phyloP scores from a whole-genome alignment of 2,329 filamentous ascomycete genomes.

The Cytospora paraplurivora region DNA sequence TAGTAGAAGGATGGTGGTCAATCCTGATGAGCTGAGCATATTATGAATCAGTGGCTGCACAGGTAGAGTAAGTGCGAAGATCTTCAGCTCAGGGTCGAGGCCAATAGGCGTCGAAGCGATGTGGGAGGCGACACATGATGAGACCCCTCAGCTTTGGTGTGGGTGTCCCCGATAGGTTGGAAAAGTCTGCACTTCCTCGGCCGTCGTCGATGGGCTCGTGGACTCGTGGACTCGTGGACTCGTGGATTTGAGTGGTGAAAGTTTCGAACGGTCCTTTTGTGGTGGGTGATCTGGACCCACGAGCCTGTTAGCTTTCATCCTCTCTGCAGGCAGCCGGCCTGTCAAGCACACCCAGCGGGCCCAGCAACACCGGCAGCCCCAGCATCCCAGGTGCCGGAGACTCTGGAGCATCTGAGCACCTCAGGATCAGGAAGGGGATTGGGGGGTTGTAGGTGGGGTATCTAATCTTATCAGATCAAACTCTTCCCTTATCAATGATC shows the following conservation, averaged over 20 bases:
- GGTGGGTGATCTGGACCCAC: no score
- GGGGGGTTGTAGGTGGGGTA: not conserved
- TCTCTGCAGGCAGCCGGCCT: no score
- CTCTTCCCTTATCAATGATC: not conserved
- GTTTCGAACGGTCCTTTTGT: no score
- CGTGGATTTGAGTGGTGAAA: no score
- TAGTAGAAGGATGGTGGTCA: not conserved
- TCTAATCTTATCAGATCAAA: constrained; percentile 27
- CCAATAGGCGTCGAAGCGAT: not conserved
- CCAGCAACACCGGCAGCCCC: no score
- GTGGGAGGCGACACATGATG: not conserved
- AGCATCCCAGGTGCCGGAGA: not conserved
- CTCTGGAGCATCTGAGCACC: not conserved
- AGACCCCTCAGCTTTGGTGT: no score
- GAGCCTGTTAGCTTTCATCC: no score
- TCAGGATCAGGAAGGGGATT: not conserved
- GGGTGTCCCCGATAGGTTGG: no score
- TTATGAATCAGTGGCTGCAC: not conserved
- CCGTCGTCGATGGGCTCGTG: no score
- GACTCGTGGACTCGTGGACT: no score
- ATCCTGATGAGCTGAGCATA: not conserved
- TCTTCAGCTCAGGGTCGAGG: not conserved
- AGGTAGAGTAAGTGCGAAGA: not conserved
- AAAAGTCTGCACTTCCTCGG: no score
- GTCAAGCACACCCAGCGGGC: no score